Percentiles rank a stretch among this genome's conserved stretches.
Conservation (phyloP, 2,329 filamentous ascomycete genomes). For the Ceratocystis ficicola region DNA sequence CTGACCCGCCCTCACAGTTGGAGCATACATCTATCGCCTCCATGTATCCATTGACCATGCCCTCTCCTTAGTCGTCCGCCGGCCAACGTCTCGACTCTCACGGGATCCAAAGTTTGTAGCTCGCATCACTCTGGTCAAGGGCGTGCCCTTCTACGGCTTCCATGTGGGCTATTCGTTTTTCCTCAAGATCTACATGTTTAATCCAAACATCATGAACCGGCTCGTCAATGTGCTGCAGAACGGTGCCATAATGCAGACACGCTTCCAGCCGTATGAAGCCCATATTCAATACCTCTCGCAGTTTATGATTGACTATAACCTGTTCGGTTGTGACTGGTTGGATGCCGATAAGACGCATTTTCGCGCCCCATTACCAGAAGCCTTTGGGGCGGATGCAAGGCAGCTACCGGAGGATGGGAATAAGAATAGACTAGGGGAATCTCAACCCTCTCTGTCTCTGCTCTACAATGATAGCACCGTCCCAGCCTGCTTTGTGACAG, state of each 20-base stretch:
- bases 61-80: slow-evolving; percentile 57
- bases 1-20: slow-evolving; percentile 39
- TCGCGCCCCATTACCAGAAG: slow-evolving; percentile 59
- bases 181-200: slow-evolving; percentile 89
- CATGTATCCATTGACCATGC: slow-evolving; percentile 86
- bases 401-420: slow-evolving; percentile 37
- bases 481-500: slow-evolving; percentile 30
- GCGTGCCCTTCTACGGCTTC: slow-evolving; percentile 90
- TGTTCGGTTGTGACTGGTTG: slow-evolving; percentile 64
- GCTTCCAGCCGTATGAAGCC: slow-evolving; percentile 85
- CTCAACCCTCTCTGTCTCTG: slow-evolving; percentile 46
- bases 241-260: slow-evolving; percentile 70
- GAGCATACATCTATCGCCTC: slow-evolving; percentile 61
- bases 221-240: slow-evolving; percentile 77
- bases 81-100: slow-evolving; percentile 32
- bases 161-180: slow-evolving; percentile 84
- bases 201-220: slow-evolving; percentile 74
- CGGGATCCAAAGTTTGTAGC: slow-evolving; percentile 64
- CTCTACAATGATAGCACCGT: slow-evolving; percentile 33
- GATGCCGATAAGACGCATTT: slow-evolving; percentile 58
- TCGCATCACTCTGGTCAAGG: slow-evolving; percentile 83
- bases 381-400: slow-evolving; percentile 32
- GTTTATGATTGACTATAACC: slow-evolving; percentile 97
- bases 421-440: slow-evolving; percentile 64
- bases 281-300: slow-evolving; percentile 87